Base-by-base conservation (phyloP, 139 green algal species). In the Mychonastes homosphaera region DNA sequence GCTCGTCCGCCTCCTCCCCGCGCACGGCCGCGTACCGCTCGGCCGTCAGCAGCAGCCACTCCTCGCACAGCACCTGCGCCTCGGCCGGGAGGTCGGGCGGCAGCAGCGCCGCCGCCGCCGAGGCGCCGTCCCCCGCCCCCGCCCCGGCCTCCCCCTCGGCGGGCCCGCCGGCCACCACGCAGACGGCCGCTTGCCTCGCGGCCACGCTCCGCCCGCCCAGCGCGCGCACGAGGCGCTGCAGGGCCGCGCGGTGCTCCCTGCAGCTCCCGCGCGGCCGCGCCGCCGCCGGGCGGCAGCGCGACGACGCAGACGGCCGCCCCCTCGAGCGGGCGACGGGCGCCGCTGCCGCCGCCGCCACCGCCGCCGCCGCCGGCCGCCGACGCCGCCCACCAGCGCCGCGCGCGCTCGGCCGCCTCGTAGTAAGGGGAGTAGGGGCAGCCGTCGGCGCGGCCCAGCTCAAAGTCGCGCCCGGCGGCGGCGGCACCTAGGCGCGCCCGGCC, bases 151-250 rank as follows among this genome's bases (percentile, higher is more conserved):
- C n/a, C n/a, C n/a, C n/a, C n/a, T n/a, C n/a, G n/a, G n/a, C n/a
- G n/a, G n/a, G n/a, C n/a, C n/a, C n/a, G n/a, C n/a, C n/a, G n/a
- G n/a, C n/a, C n/a, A n/a, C n/a, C n/a, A n/a, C n/a, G n/a, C n/a
- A n/a, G n/a, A n/a, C n/a, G n/a, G n/a, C n/a, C n/a, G n/a, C n/a
- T n/a, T n/a, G n/a, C n/a, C n/a, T n/a, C n/a, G n/a, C n/a, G n/a
- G n/a, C n/a, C n/a, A n/a, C n/a, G n/a, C n/a, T n/a, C 15, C 61
- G n/a, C 0, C 61, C 61, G 8, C 61, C 61, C 4, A 68, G 41
- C 18, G 52, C 61, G 21, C 52, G 44, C 61, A 68, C 61, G 29
- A 68, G 49, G 30, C 52, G 51, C 61, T 68, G 61, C 61, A 68
- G 29, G 12, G 61, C 48, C 61, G 34, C 41, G 21, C 43, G 24